Conservation (phyloP, 805 yeast genomes). For the Ogataea nakhonphanomensis region DNA sequence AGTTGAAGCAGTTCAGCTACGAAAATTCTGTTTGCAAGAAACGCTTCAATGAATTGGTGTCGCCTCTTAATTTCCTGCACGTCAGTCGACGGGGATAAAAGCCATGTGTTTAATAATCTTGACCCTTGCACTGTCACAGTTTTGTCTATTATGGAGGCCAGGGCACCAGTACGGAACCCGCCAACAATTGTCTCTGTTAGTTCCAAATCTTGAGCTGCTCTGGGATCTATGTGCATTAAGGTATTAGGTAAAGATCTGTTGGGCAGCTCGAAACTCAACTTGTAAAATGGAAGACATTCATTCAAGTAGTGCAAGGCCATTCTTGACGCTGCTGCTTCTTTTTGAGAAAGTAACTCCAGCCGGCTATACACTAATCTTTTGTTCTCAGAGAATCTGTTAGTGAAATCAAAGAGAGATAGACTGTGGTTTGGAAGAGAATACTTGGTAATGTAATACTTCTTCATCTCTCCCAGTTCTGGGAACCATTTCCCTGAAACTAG, state of each 20-base stretch:
- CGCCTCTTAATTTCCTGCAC: conserved; percentile 52
- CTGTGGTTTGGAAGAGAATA: conserved; percentile 41
- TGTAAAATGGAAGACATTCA: conserved; percentile 68
- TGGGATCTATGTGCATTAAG: conserved; percentile 73
- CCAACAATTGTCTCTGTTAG: conserved; percentile 57
- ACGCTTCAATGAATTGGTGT: conserved; percentile 47
- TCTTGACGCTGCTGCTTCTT: conserved; percentile 60
- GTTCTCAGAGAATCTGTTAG: conserved; percentile 39
- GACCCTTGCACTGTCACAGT: conserved; percentile 84
- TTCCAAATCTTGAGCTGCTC: conserved; percentile 76
- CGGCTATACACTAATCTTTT: conserved; percentile 22
- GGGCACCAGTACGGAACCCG: conserved; percentile 59
- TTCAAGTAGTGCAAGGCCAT: conserved; percentile 64
- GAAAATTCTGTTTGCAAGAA: conserved; percentile 32
- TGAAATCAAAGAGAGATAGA: conserved; percentile 37
- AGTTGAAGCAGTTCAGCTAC: conserved; percentile 33
- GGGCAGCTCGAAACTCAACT: conserved; percentile 66
- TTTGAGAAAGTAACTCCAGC: conserved; percentile 35
- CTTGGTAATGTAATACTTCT: conserved; percentile 57
- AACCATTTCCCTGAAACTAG: conserved; percentile 50
- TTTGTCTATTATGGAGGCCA: conserved; percentile 63
- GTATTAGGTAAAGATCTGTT: conserved; percentile 47
- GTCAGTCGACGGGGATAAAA: conserved; percentile 72
- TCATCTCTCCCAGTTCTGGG: conserved; percentile 54
- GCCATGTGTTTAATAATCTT: conserved; percentile 75